Base-by-base conservation (phyloP, 495 filamentous ascomycete genomes). In the Penicillium turbatum region DNA sequence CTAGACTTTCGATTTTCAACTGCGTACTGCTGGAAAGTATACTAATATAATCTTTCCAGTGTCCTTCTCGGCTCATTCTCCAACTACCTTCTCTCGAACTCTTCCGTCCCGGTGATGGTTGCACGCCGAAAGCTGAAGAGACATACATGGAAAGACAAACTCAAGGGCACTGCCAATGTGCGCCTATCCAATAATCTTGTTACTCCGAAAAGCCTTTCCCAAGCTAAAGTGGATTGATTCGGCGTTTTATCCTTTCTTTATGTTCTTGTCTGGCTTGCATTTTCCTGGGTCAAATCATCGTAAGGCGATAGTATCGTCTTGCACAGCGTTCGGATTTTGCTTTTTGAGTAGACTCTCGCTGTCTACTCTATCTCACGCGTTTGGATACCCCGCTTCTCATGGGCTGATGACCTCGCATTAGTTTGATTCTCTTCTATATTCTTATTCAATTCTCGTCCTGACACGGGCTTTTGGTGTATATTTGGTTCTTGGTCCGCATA, bases 51-150 rank as follows among this genome's bases (percentile, higher is more conserved):
- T 16, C 53, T 16, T 11, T 56, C 21, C 21, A 93, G 90, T 61
- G 90, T 95, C 24, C 82, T 98, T 29, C 80, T 97, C 15, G 93
- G 93, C 15, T 96, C 91, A 2, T 97, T 98, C 69, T 92, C 88
- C 49, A 97, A 96, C 65, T 98, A 98, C 65, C 79, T 98, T 10
- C 89, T 98, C 24, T 92, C 89, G 38, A 96, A 97, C 72, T 92
- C 87, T 46, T 95, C 89, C 6, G 90, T 96, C n/a, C 93, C 93
- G 0, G 90, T 95, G 26, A 95, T 95, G 90, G 88, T 95, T 16
- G 90, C 89, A 2, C 79, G 89, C 24, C 91, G 89, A 74, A 85
- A 86, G 53, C 73, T 91, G 46, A 81, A 86, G 45, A 87, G 89
- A 62, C 82, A 89, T 62, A 48, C 58, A 8, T 81, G 78, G 55